Percentiles rank a stretch among this genome's conserved stretches.
These are phyloP conservation scores for Ustilago hordei DNA, from an alignment of 1,284 basidiomycete species.

Conservation along the genomic window DNA sequence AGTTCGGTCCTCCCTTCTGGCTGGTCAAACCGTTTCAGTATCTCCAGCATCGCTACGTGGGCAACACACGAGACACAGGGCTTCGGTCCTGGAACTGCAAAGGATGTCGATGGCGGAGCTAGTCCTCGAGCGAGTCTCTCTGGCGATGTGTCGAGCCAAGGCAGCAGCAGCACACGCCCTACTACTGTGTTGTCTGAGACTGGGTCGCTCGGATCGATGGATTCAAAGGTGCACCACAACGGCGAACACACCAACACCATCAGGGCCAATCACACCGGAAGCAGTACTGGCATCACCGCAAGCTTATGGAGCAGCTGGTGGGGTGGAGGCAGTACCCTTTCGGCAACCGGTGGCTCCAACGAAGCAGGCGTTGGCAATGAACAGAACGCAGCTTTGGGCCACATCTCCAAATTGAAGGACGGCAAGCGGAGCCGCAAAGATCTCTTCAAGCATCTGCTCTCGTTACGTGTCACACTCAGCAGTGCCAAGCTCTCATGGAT, in stretches of 20 bases:
- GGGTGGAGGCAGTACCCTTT: slow-evolving; percentile 41
- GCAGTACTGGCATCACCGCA: slow-evolving; percentile 41
- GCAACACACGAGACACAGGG: slow-evolving; percentile 42
- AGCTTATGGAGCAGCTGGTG: slow-evolving; percentile 62
- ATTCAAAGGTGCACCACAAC: slow-evolving; percentile 14
- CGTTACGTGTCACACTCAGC: slow-evolving; percentile 85
- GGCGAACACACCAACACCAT: slow-evolving; percentile 30
- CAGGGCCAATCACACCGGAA: slow-evolving; percentile 46
- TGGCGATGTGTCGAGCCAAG: slow-evolving; percentile 32
- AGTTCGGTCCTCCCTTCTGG: slow-evolving; percentile 65
- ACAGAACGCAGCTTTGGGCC: slow-evolving; percentile 22
- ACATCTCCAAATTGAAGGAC: slow-evolving; percentile 38
- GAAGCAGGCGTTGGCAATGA: slow-evolving; percentile 24
- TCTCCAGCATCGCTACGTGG: slow-evolving; percentile 76
- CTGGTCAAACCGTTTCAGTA: slow-evolving; percentile 80
- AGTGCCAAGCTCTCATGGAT: slow-evolving; percentile 85
- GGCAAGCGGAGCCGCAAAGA: slow-evolving; percentile 53
- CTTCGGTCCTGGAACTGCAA: slow-evolving; percentile 17
- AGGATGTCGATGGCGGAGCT: slow-evolving; percentile 26
- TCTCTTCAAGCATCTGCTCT: slow-evolving; percentile 80
- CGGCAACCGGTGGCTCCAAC: slow-evolving; percentile 7
- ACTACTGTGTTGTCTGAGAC: slow-evolving; percentile 42
- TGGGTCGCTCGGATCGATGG: slow-evolving; percentile 31
- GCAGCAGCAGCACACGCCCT: slow-evolving; percentile 37
- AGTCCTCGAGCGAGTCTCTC: slow-evolving; percentile 32